A percentile compares a stretch with the other conserved stretches of the same genome.
phyloP scores from a whole-genome alignment of 1,139 yeast genomes.

The Sugiyamaella paludigena region DNA sequence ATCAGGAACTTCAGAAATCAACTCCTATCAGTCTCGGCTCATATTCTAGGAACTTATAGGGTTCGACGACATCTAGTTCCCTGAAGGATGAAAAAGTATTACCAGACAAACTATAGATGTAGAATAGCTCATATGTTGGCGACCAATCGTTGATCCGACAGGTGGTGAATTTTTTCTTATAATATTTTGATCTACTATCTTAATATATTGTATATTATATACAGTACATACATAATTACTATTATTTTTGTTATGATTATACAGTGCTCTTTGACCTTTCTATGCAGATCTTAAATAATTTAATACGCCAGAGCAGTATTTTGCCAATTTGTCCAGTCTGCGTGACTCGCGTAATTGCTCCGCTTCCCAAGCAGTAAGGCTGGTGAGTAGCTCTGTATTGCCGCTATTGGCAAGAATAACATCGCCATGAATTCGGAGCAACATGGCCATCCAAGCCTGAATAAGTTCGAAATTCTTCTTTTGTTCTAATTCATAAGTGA shows the following conservation, averaged over 20 bases:
- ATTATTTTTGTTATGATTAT: constrained; percentile 4
- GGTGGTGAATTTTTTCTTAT: too few species aligned
- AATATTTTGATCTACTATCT: too few species aligned
- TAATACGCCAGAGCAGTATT: constrained; percentile 82
- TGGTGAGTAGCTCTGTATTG: constrained; percentile 13
- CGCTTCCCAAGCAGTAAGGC: constrained; percentile 49
- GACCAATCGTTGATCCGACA: too few species aligned
- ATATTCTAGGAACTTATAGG: constrained; percentile 3
- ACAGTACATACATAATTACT: constrained; percentile 2
- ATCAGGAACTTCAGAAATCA: constrained; percentile 11
- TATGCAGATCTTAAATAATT: constrained; percentile 49
- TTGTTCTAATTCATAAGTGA: constrained; percentile 56
- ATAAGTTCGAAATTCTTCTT: constrained; percentile 66
- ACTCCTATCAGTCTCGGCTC: constrained; percentile 6
- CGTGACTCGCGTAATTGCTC: constrained; percentile 46
- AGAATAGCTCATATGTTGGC: too few species aligned
- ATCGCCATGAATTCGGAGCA: constrained; percentile 80
- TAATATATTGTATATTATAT: constrained; percentile 1
- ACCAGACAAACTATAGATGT: not conserved
- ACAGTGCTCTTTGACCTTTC: constrained; percentile 7
- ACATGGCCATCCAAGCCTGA: constrained; percentile 75
- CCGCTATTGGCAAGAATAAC: constrained; percentile 48
- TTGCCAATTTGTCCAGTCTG: constrained; percentile 64
- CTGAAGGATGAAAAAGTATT: too few species aligned
- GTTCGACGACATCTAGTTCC: not conserved